Evolutionary conservation across 805 yeast genomes (phyloP).

Genomic region (Candida sphagnicola): DNA sequence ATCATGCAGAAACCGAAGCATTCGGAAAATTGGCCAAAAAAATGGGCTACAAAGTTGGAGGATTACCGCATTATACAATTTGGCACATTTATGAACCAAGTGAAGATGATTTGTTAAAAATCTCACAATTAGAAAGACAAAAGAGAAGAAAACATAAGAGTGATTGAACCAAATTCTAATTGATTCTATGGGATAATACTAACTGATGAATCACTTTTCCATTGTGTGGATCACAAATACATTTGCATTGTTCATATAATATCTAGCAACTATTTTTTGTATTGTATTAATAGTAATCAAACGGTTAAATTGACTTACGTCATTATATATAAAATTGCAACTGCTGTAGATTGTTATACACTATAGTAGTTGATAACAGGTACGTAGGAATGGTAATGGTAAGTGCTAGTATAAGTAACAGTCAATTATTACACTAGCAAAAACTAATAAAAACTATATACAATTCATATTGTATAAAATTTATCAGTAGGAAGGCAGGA

Average conservation of each 20-base stretch:
- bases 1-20: conserved; percentile 87
- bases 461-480: conserved; percentile 1
- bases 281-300: neutral
- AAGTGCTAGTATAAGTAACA: no score
- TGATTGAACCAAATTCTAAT: conserved; percentile 3
- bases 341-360: no score
- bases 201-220: neutral
- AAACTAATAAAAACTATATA: no score
- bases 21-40: conserved; percentile 76
- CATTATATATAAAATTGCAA: no score
- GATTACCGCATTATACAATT: conserved; percentile 82
- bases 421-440: no score
- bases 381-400: no score
- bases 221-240: conserved; percentile 1
- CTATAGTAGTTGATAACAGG: no score
- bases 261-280: neutral
- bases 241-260: conserved; percentile 1
- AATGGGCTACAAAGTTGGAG: conserved; percentile 82
- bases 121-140: conserved; percentile 64
- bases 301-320: neutral
- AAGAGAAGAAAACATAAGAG: conserved; percentile 42
- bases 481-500: conserved; percentile 50
- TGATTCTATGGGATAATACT: neutral
- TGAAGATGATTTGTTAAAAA: conserved; percentile 72
- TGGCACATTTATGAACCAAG: conserved; percentile 93